Evolutionary conservation across 2,329 filamentous ascomycete genomes (phyloP).

Genomic region (Zymoseptoria pseudotritici): DNA sequence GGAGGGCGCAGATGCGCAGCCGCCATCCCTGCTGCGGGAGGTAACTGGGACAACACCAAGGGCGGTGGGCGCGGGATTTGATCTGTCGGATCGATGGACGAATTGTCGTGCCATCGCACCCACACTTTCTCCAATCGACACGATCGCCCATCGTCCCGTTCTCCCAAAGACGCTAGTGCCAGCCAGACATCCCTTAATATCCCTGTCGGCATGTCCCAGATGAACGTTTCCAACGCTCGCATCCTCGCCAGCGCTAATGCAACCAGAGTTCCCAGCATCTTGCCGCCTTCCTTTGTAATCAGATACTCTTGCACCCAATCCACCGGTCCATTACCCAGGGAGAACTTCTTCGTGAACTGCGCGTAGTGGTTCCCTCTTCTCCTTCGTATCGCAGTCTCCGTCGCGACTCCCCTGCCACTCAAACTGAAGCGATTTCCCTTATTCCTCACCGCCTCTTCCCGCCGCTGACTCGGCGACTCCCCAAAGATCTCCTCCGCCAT

Average conservation of each 20-base stretch:
- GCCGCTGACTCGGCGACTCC: slow-evolving; percentile 38
- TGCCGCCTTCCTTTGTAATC: slow-evolving; percentile 74
- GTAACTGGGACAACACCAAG: slow-evolving; percentile 4
- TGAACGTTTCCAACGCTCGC: slow-evolving; percentile 71
- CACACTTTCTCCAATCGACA: slow-evolving; percentile 67
- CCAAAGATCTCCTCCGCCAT: slow-evolving; percentile 61
- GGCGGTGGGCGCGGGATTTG: slow-evolving; percentile 33
- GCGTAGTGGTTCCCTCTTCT: slow-evolving; percentile 68
- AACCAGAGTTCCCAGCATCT: slow-evolving; percentile 80
- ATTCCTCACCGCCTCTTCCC: slow-evolving; percentile 15
- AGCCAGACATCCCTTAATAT: slow-evolving; percentile 76
- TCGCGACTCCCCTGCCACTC: slow-evolving; percentile 18
- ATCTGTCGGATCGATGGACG: slow-evolving; percentile 38
- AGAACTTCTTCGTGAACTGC: slow-evolving; percentile 73
- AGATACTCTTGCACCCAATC: slow-evolving; percentile 77
- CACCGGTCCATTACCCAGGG: slow-evolving; percentile 69
- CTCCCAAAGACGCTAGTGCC: slow-evolving; percentile 63
- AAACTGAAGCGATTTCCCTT: slow-evolving; percentile 20
- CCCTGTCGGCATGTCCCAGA: slow-evolving; percentile 86
- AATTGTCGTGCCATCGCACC: slow-evolving; percentile 78
- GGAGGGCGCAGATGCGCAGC: slow-evolving; percentile 12
- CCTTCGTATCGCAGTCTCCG: slow-evolving; percentile 29
- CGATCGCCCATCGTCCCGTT: slow-evolving; percentile 51
- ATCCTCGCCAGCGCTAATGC: slow-evolving; percentile 73
- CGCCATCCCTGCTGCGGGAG: slow-evolving; percentile 4